Base-by-base conservation (phyloP, 371 early-diverging fungal species). In the Basidiobolus heterosporus region DNA sequence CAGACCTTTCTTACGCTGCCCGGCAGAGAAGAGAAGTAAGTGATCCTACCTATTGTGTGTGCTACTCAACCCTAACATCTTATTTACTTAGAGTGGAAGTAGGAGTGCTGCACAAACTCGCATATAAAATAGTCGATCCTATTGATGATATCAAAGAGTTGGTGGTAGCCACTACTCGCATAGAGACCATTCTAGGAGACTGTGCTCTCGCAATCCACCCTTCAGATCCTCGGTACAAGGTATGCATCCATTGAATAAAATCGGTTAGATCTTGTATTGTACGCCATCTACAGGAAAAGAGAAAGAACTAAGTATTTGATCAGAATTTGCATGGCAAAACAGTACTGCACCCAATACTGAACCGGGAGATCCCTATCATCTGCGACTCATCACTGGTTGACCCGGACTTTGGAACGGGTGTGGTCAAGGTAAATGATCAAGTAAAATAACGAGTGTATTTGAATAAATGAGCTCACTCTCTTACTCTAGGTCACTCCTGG, bases 121-220 rank as follows among this genome's bases (percentile, higher is more conserved):
- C 71, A 13, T 82, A 79, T 58, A 72, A 69, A 19, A 53, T 84
- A 8, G 69, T 67, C 13, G 65, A 75, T 50, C 59, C 64, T 36
- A 56, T 60, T 21, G 55, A 66, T 39, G 81, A 64, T 2, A 64
- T 70, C 2, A 51, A 59, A 47, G 68, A 79, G 36, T 61, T 98
- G 30, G 74, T 80, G 21, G 91, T 99, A 11, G 89, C 88, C 6
- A 99, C 99, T 11, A 98, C 99, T 2, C 85, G 99, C 55, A 82
- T 97, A 38, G 99, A 99, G 56, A 99, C 99, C 3, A 96, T 99
- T 82, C 72, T 98, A 11, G 99, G 98, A 42, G 99, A 99, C 66
- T 87, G 83, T 35, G 98, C 98, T 3, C 71, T 99, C 20, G 97
- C 96, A 41, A 80, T 95, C 37, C 85, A 97, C 61, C 96, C 96